Evolutionary conservation across 1,139 yeast species (phyloP).

Genomic region (Candida neerlandica): DNA sequence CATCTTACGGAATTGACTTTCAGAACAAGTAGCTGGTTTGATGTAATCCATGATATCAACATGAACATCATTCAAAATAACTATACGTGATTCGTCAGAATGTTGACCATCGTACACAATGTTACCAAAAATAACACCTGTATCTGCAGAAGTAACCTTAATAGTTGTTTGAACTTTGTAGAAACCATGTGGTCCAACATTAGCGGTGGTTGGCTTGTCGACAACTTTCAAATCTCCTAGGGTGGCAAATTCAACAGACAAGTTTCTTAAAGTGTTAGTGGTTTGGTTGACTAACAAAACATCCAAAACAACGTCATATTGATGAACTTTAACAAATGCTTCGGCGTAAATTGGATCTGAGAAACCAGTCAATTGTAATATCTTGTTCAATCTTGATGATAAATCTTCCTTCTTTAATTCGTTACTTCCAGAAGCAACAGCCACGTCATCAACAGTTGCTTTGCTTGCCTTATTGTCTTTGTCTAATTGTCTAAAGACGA

Average conservation of each 20-base stretch:
- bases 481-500: conserved; percentile 81
- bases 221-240: conserved; percentile 94
- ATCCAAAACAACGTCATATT: conserved; percentile 93
- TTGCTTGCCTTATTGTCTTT: conserved; percentile 41
- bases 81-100: conserved; percentile 86
- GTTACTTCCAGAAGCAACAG: conserved; percentile 45
- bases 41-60: conserved; percentile 97
- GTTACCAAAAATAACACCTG: conserved; percentile 96
- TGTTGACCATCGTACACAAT: conserved; percentile 96
- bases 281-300: conserved; percentile 95
- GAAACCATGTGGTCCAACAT: conserved; percentile 96
- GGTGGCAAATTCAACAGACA: conserved; percentile 94
- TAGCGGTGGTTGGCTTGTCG: conserved; percentile 90
- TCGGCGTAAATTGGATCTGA: conserved; percentile 98
- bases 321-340: conserved; percentile 92
- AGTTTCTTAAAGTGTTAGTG: conserved; percentile 82
- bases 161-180: conserved; percentile 85
- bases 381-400: conserved; percentile 80
- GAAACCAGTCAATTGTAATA: conserved; percentile 93
- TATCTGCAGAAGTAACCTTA: conserved; percentile 95
- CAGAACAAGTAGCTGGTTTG: conserved; percentile 89
- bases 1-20: conserved; percentile 91
- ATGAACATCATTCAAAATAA: conserved; percentile 91
- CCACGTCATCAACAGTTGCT: conserved; percentile 51
- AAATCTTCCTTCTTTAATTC: conserved; percentile 57